Evolutionary conservation across 352 stramenopile genomes (phyloP).

Genomic region (Halophytophthora polymorphica): DNA sequence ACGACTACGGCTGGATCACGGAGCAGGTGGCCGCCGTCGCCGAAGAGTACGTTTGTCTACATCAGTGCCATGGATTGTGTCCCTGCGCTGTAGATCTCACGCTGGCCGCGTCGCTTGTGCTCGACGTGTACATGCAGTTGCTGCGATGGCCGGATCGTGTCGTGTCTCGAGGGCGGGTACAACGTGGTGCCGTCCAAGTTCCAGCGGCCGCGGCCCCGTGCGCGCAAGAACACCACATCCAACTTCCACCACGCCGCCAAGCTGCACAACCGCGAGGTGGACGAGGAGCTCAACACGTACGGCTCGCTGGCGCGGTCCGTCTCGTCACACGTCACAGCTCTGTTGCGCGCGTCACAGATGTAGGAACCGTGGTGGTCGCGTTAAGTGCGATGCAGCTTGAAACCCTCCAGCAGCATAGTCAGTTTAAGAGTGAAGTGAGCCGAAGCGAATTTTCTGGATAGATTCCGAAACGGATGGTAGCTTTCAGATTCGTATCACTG

Average conservation of each 20-base stretch:
- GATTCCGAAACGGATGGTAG: too few relatives aligned
- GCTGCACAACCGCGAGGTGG: constrained; percentile 49
- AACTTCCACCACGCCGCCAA: constrained; percentile 53
- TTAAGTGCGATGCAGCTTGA: too few relatives aligned
- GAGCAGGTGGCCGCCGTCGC: constrained; percentile 85
- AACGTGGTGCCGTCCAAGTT: constrained; percentile 55
- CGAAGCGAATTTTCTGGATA: not conserved
- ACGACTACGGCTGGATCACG: constrained; percentile 88
- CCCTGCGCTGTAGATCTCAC: too few relatives aligned
- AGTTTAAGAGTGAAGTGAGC: constrained; percentile 2
- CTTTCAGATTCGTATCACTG: not conserved
- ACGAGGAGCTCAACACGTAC: constrained; percentile 50
- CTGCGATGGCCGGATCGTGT: constrained; percentile 92
- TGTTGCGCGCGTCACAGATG: constrained; percentile 37
- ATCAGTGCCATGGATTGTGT: too few relatives aligned
- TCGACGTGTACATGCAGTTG: constrained; percentile 26
- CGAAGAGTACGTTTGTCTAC: constrained; percentile 75
- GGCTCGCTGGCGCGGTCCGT: constrained; percentile 58
- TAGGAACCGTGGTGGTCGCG: constrained; percentile 3
- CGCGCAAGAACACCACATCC: constrained; percentile 29
- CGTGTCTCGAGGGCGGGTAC: constrained; percentile 95
- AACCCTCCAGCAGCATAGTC: not conserved
- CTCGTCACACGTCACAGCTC: constrained; percentile 56
- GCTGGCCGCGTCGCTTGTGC: constrained; percentile 1
- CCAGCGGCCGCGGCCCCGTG: constrained; percentile 30